Conservation (phyloP, 2,329 filamentous ascomycete species). For the Nemania diffusa region DNA sequence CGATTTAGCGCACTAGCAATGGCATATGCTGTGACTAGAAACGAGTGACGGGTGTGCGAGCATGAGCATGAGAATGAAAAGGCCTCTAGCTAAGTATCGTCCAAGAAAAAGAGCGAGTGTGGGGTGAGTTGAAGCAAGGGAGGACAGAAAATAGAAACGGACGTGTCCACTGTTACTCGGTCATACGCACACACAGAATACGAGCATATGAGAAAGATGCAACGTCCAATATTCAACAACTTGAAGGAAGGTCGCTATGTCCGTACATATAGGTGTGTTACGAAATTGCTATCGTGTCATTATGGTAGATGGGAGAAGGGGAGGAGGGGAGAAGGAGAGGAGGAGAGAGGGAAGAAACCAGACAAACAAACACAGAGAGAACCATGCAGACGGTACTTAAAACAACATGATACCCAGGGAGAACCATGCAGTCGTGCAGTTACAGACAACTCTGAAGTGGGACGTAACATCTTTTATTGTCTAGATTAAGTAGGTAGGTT, state of each 20-base stretch:
- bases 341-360: not conserved
- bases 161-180: not conserved
- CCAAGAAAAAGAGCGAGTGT: not conserved
- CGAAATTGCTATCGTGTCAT: not conserved
- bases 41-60: slow-evolving; percentile 24
- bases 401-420: not conserved
- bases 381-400: not conserved
- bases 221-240: not conserved
- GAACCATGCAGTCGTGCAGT: not conserved
- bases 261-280: not conserved
- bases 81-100: not conserved
- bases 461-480: slow-evolving; percentile 8
- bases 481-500: not conserved
- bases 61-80: not conserved
- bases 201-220: slow-evolving; percentile 9
- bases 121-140: slow-evolving; percentile 8
- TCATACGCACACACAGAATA: slow-evolving; percentile 9
- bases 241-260: not conserved
- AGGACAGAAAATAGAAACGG: not conserved
- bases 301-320: not conserved
- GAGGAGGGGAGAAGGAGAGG: not conserved
- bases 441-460: not conserved
- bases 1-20: slow-evolving; percentile 7
- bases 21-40: slow-evolving; percentile 18
- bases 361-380: not conserved